These are phyloP conservation scores for Rhododendron ovatum DNA, from an alignment of 148 eudicot genomes.

Conservation along the genomic window DNA sequence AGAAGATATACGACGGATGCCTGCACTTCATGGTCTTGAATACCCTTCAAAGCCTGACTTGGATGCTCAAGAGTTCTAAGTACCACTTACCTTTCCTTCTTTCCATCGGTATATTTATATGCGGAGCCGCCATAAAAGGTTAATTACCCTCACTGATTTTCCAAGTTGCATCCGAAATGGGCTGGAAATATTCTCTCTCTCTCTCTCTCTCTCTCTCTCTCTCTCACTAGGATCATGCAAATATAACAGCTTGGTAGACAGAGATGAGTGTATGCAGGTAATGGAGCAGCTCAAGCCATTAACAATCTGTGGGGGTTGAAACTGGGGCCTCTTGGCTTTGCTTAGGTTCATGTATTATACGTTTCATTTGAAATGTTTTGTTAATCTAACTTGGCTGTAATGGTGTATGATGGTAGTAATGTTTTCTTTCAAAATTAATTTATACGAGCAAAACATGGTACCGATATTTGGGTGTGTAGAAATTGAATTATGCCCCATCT, in stretches of 20 bases:
- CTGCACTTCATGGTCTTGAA: slow-evolving; percentile 89
- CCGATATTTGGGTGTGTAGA: not conserved
- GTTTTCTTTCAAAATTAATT: not conserved
- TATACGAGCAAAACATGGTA: not conserved
- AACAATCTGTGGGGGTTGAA: not conserved
- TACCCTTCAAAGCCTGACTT: slow-evolving; percentile 84
- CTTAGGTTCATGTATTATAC: not conserved
- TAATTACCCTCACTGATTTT: not conserved
- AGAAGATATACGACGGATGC: slow-evolving; percentile 79
- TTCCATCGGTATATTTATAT: not conserved
- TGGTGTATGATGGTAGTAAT: not conserved
- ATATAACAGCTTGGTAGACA: not conserved
- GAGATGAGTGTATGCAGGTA: not conserved
- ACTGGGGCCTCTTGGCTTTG: not conserved
- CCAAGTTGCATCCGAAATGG: not conserved
- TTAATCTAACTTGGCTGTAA: not conserved
- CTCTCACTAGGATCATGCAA: not conserved
- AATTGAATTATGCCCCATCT: not conserved
- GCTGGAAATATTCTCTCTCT: not conserved
- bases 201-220: not conserved
- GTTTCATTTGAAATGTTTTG: not conserved
- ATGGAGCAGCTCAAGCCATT: not conserved
- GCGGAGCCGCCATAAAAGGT: slow-evolving; percentile 1
- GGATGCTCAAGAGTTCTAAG: slow-evolving; percentile 56
- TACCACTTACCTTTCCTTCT: not conserved